Conservation (phyloP, 2,329 filamentous ascomycete species). For the Neophaeococcomyces aloes region DNA sequence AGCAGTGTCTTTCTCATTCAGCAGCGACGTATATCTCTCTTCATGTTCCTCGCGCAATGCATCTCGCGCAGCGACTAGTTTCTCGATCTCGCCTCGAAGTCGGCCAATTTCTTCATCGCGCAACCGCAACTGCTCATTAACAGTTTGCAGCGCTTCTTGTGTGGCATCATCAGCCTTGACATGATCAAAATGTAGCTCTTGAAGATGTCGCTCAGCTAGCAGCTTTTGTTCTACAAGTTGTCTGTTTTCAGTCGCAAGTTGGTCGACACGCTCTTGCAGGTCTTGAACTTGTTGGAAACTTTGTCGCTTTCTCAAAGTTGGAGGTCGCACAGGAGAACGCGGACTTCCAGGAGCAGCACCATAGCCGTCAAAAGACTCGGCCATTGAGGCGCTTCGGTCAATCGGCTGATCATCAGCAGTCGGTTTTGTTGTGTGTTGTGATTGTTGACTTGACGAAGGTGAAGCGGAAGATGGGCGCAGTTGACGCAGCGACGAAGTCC, state of each 20-base stretch:
- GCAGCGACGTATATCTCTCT: slow-evolving; percentile 57
- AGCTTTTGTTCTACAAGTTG: slow-evolving; percentile 62
- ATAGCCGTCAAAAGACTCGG: slow-evolving; percentile 89
- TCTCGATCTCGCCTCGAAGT: slow-evolving; percentile 68
- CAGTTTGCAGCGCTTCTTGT: slow-evolving; percentile 48
- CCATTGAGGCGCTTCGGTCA: slow-evolving; percentile 60
- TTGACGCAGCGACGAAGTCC: slow-evolving; percentile 27
- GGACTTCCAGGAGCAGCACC: slow-evolving; percentile 78
- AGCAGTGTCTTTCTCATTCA: slow-evolving; percentile 50
- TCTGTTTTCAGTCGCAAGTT: slow-evolving; percentile 75
- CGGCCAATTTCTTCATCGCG: slow-evolving; percentile 79
- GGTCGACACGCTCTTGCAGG: slow-evolving; percentile 74
- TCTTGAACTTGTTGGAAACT: slow-evolving; percentile 91
- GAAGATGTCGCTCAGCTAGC: slow-evolving; percentile 56
- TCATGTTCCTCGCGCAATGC: slow-evolving; percentile 67
- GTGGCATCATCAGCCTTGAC: slow-evolving; percentile 41
- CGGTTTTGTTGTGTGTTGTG: slow-evolving; percentile 5
- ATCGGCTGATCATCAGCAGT: slow-evolving; percentile 33
- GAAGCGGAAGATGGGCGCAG: slow-evolving; percentile 26
- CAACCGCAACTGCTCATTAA: slow-evolving; percentile 62
- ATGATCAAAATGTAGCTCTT: slow-evolving; percentile 44
- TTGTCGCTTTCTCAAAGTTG: slow-evolving; percentile 91
- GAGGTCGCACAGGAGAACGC: slow-evolving; percentile 82
- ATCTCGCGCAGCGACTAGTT: slow-evolving; percentile 73
- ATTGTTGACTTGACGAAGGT: slow-evolving; percentile 10